These are phyloP conservation scores for Triangularia verruculosa DNA, from an alignment of 2,329 filamentous ascomycete species.

Conservation along the genomic window DNA sequence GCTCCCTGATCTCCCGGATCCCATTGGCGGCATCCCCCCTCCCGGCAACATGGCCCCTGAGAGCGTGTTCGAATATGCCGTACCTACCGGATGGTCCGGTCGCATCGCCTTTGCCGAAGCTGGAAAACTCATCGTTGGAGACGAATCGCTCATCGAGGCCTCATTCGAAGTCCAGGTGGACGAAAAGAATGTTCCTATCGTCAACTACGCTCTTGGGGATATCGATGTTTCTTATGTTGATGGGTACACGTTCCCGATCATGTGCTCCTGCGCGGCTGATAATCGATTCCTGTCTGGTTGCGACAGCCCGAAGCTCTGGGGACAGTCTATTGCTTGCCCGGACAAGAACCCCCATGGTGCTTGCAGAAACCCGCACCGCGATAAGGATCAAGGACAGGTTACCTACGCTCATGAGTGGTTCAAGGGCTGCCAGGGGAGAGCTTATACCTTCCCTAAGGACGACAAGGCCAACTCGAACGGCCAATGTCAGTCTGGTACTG, in stretches of 20 bases:
- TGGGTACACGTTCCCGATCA: slow-evolving; percentile 26
- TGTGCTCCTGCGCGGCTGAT: slow-evolving; percentile 19
- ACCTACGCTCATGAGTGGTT: slow-evolving; percentile 9
- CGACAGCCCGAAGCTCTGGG: slow-evolving; percentile 24
- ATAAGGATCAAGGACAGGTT: background rate
- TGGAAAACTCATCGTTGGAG: slow-evolving; percentile 1
- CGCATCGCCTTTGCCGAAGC: slow-evolving; percentile 23
- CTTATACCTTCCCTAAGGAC: slow-evolving; percentile 19
- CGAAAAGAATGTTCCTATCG: too few species aligned
- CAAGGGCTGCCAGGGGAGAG: slow-evolving; percentile 9
- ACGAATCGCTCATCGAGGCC: slow-evolving; percentile 12
- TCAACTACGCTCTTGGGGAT: slow-evolving; percentile 18
- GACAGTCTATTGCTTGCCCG: slow-evolving; percentile 15
- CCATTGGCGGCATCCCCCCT: slow-evolving; percentile 11
- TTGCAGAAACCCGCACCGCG: slow-evolving; percentile 24
- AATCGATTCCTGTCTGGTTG: slow-evolving; percentile 23
- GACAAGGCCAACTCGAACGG: slow-evolving; percentile 3
- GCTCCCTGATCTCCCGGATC: slow-evolving; percentile 11
- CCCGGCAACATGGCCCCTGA: slow-evolving; percentile 19
- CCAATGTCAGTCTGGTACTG: slow-evolving; percentile 3
- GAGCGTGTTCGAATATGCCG: slow-evolving; percentile 14
- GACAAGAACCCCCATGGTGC: slow-evolving; percentile 18
- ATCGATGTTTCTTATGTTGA: slow-evolving; percentile 28
- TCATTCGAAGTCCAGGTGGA: background rate
- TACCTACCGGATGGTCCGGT: slow-evolving; percentile 26